Evolutionary conservation across 306 rosid species (phyloP), one percentile per base, ranked within the genome.

Genomic region (Carpinus fangiana): DNA sequence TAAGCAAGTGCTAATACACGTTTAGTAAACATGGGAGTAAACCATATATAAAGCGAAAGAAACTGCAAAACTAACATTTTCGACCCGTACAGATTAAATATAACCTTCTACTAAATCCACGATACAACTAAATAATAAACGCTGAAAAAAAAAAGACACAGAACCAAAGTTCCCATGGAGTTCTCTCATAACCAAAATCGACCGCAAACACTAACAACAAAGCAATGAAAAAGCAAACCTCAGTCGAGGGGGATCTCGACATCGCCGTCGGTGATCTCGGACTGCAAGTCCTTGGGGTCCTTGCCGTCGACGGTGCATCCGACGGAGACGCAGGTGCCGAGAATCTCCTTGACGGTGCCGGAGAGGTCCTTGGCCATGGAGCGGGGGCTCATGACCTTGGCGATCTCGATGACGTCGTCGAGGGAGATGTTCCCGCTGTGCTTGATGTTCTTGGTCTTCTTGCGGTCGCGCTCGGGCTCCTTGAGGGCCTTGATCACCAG

Each of bases 361-460:
- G 41, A 2, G 36, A 76, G 46, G 34, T 76, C 74, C 74, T 76
- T 76, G 11, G 80, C 80, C 80, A 76, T 76, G 36, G 80, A 76
- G 53, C 80, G 36, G 9, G 74, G 80, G 0, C 66, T 20, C 74
- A 76, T 76, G 26, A 76, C 55, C 55, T 43, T 76, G 53, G 80
- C 80, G 17, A 76, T 52, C 74, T 76, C 80, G 23, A 76, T 55
- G 53, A 76, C 80, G 48, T 66, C 74, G 73, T 76, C 80, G 10
- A 76, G 80, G 6, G 80, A 76, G 23, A 76, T 76, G 65, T 76
- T 76, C 7, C 80, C 80, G 3, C 53, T 76, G 9, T 76, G 80
- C 53, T 76, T 76, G 74, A 76, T 76, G 36, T 76, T 76, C 66
- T 76, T 76, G 9, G 80, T 76, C 80, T 76, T 76, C 80, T 76